These are phyloP conservation scores for Tulasnella sp. DNA, from an alignment of 768 basidiomycete species.

Conservation along the genomic window DNA sequence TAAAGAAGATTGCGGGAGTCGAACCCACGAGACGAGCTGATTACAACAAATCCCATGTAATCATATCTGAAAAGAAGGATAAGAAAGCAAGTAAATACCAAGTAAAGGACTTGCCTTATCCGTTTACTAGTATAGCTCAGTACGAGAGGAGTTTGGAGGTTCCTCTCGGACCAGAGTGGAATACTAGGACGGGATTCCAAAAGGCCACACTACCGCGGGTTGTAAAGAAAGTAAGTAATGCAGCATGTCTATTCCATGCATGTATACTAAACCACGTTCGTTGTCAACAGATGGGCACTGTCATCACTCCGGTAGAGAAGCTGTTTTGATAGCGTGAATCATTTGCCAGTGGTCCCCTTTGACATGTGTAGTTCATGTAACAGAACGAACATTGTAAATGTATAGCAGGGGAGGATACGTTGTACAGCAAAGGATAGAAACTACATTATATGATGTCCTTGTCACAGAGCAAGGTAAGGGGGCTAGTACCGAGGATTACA, in stretches of 20 bases:
- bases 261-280: not conserved
- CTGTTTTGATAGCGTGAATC: constrained; percentile 26
- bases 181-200: constrained; percentile 75
- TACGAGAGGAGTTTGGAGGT: constrained; percentile 72
- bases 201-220: constrained; percentile 72
- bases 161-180: constrained; percentile 88
- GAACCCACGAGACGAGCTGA: constrained; percentile 71
- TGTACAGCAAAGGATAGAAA: too few species aligned
- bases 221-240: constrained; percentile 58
- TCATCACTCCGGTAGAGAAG: constrained; percentile 59
- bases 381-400: too few species aligned
- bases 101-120: constrained; percentile 84
- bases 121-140: constrained; percentile 87
- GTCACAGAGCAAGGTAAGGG: too few species aligned
- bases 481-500: too few species aligned
- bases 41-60: constrained; percentile 71
- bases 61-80: constrained; percentile 91
- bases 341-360: too few species aligned
- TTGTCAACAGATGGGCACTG: constrained; percentile 44
- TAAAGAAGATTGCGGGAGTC: constrained; percentile 75
- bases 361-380: too few species aligned
- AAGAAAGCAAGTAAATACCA: constrained; percentile 85
- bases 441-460: too few species aligned
- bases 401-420: too few species aligned
- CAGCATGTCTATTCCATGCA: not conserved